Evolutionary conservation across 495 filamentous ascomycete species (phyloP).

Genomic region (Annulohypoxylon moriforme): DNA sequence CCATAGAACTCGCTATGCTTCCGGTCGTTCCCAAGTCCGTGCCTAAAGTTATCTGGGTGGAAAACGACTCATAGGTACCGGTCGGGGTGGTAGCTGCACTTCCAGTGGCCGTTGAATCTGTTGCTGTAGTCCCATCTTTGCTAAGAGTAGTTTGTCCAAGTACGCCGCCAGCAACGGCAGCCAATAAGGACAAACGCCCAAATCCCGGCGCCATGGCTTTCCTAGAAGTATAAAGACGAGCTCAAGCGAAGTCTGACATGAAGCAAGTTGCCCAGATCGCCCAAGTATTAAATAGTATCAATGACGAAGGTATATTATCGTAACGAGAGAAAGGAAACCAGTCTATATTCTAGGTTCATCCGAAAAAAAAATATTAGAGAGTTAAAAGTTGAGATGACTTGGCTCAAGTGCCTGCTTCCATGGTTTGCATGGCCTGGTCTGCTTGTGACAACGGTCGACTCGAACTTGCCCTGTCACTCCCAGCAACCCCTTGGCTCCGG

Average conservation of each 20-base stretch:
- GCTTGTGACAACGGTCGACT: constrained; percentile 12
- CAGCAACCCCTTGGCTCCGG: not conserved
- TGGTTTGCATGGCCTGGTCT: not conserved
- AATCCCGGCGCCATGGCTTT: constrained; percentile 38
- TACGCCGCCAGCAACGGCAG: constrained; percentile 32
- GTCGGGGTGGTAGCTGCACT: constrained; percentile 47
- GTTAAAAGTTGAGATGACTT: constrained; percentile 16
- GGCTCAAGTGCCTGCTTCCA: constrained; percentile 3
- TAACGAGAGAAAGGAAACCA: not conserved
- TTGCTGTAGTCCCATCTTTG: constrained; percentile 51
- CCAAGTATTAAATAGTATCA: constrained; percentile 1
- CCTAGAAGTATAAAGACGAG: not conserved
- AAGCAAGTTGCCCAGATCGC: not conserved
- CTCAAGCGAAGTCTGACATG: constrained; percentile 24
- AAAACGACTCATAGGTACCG: constrained; percentile 52
- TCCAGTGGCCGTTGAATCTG: constrained; percentile 43
- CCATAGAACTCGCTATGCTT: constrained; percentile 40
- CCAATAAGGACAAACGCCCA: constrained; percentile 35
- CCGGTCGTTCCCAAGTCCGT: constrained; percentile 36
- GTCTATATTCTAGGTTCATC: constrained; percentile 13
- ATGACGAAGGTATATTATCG: constrained; percentile 6
- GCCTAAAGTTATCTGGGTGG: constrained; percentile 51
- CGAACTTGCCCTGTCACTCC: not conserved
- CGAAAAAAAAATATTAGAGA: constrained; percentile 2
- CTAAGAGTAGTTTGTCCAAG: constrained; percentile 42